Percentiles rank a stretch among this genome's conserved stretches.
These are phyloP conservation scores for Crithidia thermophila DNA, from an alignment of 208 protist genomes.

Conservation along the genomic window DNA sequence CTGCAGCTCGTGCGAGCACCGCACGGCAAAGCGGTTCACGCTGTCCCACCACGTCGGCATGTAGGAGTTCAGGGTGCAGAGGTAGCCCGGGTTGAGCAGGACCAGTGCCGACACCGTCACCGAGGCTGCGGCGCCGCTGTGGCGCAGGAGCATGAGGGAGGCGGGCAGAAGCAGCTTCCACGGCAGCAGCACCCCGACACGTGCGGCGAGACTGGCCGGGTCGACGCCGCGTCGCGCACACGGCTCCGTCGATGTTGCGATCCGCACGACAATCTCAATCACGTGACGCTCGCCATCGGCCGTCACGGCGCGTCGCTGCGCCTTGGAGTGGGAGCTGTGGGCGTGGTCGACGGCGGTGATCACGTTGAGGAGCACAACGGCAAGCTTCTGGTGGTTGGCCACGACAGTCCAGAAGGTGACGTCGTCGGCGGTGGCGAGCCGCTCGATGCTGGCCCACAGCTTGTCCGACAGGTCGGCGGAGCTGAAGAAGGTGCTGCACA, in stretches of 20 bases:
- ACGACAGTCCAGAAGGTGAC: constrained; percentile 85
- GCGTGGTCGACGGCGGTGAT: constrained; percentile 63
- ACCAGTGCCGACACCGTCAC: constrained; percentile 62
- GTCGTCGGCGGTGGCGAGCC: constrained; percentile 72
- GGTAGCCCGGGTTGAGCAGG: constrained; percentile 61
- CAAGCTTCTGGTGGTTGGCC: constrained; percentile 54
- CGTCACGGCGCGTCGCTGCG: constrained; percentile 37
- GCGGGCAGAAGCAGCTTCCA: constrained; percentile 47
- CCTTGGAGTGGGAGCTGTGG: constrained; percentile 60
- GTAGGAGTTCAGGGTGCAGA: constrained; percentile 48
- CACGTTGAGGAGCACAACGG: constrained; percentile 46
- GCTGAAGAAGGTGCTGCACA: constrained; percentile 69
- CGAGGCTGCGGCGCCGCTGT: constrained; percentile 55
- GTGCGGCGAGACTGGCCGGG: constrained; percentile 36
- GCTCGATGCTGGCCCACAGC: constrained; percentile 59
- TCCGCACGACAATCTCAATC: constrained; percentile 53
- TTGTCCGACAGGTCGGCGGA: constrained; percentile 67
- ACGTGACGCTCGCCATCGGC: constrained; percentile 47
- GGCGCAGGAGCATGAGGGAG: constrained; percentile 60
- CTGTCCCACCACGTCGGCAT: constrained; percentile 61
- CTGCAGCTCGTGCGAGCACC: constrained; percentile 64
- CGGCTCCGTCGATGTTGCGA: constrained; percentile 52
- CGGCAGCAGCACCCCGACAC: constrained; percentile 53
- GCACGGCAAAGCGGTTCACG: constrained; percentile 54
- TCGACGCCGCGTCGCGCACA: constrained; percentile 43